These are phyloP conservation scores for Novymonas esmeraldas DNA, from an alignment of 208 protist genomes.

Conservation along the genomic window DNA sequence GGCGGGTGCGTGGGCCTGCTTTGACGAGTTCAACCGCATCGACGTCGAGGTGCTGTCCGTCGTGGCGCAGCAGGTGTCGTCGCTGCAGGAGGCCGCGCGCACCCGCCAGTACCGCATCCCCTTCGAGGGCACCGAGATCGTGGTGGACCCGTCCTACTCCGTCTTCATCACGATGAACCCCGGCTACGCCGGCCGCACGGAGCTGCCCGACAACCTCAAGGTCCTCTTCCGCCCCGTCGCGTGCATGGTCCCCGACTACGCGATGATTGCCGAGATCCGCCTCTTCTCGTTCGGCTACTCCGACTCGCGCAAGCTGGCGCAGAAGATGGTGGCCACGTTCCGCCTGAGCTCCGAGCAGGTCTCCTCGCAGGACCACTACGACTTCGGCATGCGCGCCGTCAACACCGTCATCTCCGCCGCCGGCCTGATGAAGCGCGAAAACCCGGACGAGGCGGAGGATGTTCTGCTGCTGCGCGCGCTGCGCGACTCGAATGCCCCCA, in stretches of 20 bases:
- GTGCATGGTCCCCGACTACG: slow-evolving; percentile 99
- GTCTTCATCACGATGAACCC: slow-evolving; percentile 99
- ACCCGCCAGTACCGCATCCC: slow-evolving; percentile 84
- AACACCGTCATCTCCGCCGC: slow-evolving; percentile 98
- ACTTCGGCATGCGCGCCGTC: slow-evolving; percentile 99
- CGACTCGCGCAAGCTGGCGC: slow-evolving; percentile 93
- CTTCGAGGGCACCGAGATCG: slow-evolving; percentile 95
- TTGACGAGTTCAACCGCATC: slow-evolving; percentile 99
- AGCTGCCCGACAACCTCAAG: slow-evolving; percentile 98
- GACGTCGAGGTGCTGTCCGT: slow-evolving; percentile 97
- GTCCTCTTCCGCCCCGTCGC: slow-evolving; percentile 97
- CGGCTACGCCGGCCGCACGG: slow-evolving; percentile 98
- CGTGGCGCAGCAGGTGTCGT: slow-evolving; percentile 96
- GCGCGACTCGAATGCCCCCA: slow-evolving; percentile 97
- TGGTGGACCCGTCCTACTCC: slow-evolving; percentile 94
- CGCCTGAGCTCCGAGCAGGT: slow-evolving; percentile 98
- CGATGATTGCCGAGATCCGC: slow-evolving; percentile 98
- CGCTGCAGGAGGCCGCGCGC: slow-evolving; percentile 91
- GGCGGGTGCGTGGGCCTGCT: slow-evolving; percentile 97
- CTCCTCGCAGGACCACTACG: slow-evolving; percentile 98
- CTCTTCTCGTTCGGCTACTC: slow-evolving; percentile 98
- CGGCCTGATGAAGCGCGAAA: slow-evolving; percentile 95
- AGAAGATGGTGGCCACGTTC: slow-evolving; percentile 98
- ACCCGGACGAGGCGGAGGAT: slow-evolving; percentile 93
- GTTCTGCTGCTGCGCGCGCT: slow-evolving; percentile 95